Base-by-base conservation (phyloP, 192 early-diverging fungal genomes). In the Rhizophagus sp. region DNA sequence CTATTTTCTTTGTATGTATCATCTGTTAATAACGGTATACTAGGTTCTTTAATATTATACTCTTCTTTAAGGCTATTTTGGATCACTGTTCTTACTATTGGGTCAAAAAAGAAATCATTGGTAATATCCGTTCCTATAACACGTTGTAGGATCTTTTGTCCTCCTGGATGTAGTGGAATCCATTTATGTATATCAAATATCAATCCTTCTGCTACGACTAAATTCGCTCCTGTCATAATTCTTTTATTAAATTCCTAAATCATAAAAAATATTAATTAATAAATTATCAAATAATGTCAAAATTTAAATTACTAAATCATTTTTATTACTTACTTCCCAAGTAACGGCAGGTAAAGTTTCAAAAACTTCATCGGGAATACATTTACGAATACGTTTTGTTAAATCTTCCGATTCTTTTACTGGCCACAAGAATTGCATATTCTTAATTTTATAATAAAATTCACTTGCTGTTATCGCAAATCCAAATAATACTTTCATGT, bases 131-230 rank as follows among this genome's bases (percentile, higher is more conserved):
- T 79, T 70, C 65, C 78, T 44, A 79, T 47, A 10, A 79, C 78
- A 30, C 78, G 33, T 52, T 70, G 39, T 11, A 79, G 34, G 4
- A 79, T 69, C 57, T 70, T 79, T 25, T 67, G n/a, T 79, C 78
- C 78, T 27, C 78, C 78, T 2, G 78, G 78, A 66, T 79, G 78
- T n/a, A 52, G 5, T 19, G 36, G 8, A 39, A 79, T 69, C 78
- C 78, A 79, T 69, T 52, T 50, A 8, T 65, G 36, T 47, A 79
- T 79, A 50, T 79, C 78, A 47, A 70, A 41, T 49, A 79, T 64
- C 4, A 70, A 71, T 19, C 68, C 78, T n/a, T 79, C 78, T 17
- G 39, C 36, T 47, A 79, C 27, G 27, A 79, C 78, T 13, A 79
- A 41, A 47, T 70, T 41, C 4, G 78, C 78, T n/a, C 52, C 52